These are phyloP conservation scores for Hyaloscypha hepaticicola DNA, from an alignment of 495 filamentous ascomycete genomes.

Conservation along the genomic window DNA sequence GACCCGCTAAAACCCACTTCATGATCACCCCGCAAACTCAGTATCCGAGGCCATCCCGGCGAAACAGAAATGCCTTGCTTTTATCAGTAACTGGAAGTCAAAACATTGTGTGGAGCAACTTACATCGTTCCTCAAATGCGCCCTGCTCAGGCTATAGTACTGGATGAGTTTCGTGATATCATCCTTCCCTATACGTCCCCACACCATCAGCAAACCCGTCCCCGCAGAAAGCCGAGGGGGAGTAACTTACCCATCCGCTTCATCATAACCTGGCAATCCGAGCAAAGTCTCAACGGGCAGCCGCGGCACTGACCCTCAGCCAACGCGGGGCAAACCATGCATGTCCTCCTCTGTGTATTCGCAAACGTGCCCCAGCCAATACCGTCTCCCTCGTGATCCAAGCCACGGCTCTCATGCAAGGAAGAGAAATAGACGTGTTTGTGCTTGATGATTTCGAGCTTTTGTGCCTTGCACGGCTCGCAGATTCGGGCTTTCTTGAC, in stretches of 20 bases:
- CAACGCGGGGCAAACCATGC: conserved; percentile 14
- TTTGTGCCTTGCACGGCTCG: background rate
- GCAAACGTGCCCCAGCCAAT: background rate
- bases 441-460: conserved; percentile 9
- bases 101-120: too few relatives aligned
- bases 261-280: conserved; percentile 1
- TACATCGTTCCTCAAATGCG: conserved; percentile 20
- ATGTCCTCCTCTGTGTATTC: background rate
- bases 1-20: too few relatives aligned
- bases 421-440: background rate
- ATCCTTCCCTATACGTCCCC: background rate
- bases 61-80: too few relatives aligned
- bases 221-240: too few relatives aligned
- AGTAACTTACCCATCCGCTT: conserved; percentile 1
- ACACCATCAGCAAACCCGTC: background rate
- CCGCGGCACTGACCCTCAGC: conserved; percentile 3
- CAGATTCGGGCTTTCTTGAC: conserved; percentile 14
- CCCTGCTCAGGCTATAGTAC: background rate
- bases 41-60: too few relatives aligned
- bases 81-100: too few relatives aligned
- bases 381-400: background rate
- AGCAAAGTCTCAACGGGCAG: conserved; percentile 16
- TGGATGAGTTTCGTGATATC: background rate
- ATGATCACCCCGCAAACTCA: too few relatives aligned
- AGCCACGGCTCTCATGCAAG: background rate